Evolutionary conservation across 129 eudicot genomes (phyloP), one percentile per base, ranked within the genome.

Genomic region (Deinandra increscens): DNA sequence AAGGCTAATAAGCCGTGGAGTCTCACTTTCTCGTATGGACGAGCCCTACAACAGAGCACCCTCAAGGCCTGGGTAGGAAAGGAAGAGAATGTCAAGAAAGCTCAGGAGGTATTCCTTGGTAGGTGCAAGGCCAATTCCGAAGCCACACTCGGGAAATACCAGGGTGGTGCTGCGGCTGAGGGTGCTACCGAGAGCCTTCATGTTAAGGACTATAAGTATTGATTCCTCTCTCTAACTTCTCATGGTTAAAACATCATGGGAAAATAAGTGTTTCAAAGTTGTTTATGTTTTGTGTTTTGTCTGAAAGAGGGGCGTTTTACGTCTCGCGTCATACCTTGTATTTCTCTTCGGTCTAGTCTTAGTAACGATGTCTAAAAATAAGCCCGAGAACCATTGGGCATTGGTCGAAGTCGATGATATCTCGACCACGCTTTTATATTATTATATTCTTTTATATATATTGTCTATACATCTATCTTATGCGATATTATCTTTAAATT

Each of bases 1-100:
- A 59, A 85, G 71, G 82, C 75, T 33, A 85, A 85, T 74, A 85
- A 76, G 81, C 90, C 90, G 12, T 85, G 90, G 86, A 72, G 76
- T 44, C 70, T 85, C n/a, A 64, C 90, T 4, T 85, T 85, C 31
- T 85, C 90, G 0, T 85, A 54, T 31, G 90, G 90, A 0, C 83
- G 90, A 26, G 90, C 90, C 54, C 77, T 83, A 20, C 88, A 83
- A 65, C 80, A 72, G 69, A 83, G 88, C 58, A 83, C 88, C 17
- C 78, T 83, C 3, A 83, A 85, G 82, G 84, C 90, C 0, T 85
- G 86, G 90, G 63, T 10, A 1, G 90, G 90, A 42, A 85, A 85
- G 44, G 81, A 75, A 1, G 90, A 85, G 75, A 85, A 85, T 64
- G 75, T 71, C 17, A 62, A 50, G 70, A 76, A 79, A 78, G 86